Percentiles rank a stretch among this genome's conserved stretches.
These are phyloP conservation scores for Helianthus tuberosus DNA, from an alignment of 129 eudicot species.

Conservation along the genomic window DNA sequence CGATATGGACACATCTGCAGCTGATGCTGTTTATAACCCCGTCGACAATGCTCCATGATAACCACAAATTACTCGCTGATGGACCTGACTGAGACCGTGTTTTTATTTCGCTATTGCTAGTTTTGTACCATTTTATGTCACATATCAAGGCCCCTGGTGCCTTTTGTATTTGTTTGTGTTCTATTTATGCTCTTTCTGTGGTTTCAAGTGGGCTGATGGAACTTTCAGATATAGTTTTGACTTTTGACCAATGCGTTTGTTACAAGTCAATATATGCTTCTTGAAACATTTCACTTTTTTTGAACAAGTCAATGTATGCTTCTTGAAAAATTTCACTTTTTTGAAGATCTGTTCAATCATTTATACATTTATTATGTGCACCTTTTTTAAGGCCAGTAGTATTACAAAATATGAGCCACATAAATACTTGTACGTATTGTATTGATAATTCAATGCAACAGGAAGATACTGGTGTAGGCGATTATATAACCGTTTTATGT, in stretches of 20 bases:
- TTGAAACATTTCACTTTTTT: neutral
- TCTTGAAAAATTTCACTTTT: neutral
- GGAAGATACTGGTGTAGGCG: too few relatives aligned
- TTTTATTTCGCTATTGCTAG: neutral
- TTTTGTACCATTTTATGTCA: too few relatives aligned
- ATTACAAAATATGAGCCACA: too few relatives aligned
- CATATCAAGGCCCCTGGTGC: neutral
- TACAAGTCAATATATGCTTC: neutral
- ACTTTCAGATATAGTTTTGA: neutral
- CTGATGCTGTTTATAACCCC: conserved; percentile 70
- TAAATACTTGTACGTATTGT: too few relatives aligned
- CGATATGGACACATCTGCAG: conserved; percentile 94
- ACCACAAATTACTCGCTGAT: neutral
- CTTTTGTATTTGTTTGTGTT: neutral
- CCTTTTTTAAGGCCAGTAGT: too few relatives aligned
- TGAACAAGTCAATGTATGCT: neutral
- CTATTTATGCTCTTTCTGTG: neutral
- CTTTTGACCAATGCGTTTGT: neutral
- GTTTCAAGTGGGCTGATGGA: neutral
- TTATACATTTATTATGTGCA: neutral
- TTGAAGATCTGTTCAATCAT: neutral
- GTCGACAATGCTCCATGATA: conserved; percentile 6
- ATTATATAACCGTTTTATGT: too few relatives aligned
- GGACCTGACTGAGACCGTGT: neutral
- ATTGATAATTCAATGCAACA: too few relatives aligned